Conservation (phyloP, 768 basidiomycete genomes). For the Erythrobasidium yunnanense region DNA sequence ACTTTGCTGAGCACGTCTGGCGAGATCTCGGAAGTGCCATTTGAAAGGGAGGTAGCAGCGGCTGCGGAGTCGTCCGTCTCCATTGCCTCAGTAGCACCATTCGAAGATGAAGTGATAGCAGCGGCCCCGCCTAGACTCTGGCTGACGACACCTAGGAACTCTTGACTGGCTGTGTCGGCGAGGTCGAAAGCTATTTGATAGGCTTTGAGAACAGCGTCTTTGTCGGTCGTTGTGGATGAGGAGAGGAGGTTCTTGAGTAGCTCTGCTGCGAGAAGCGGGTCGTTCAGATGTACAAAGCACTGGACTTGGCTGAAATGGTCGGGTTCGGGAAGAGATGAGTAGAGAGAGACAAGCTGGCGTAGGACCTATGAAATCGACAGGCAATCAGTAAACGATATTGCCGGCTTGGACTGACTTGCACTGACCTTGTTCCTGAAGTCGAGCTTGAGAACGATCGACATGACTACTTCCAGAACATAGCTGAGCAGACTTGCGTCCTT, state of each 20-base stretch:
- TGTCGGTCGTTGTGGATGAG: constrained; percentile 25
- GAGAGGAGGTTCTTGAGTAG: constrained; percentile 59
- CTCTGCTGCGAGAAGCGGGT: constrained; percentile 63
- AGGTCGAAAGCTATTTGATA: constrained; percentile 95
- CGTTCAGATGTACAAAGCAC: constrained; percentile 76
- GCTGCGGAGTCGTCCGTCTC: constrained; percentile 42
- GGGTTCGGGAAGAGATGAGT: constrained; percentile 57
- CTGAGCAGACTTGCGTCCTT: constrained; percentile 67
- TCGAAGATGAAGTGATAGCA: background rate
- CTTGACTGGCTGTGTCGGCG: constrained; percentile 84
- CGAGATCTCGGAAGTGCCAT: constrained; percentile 20
- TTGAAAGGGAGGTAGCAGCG: constrained; percentile 50
- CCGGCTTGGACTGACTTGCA: background rate
- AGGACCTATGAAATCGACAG: constrained; percentile 41
- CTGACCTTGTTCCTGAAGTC: constrained; percentile 42
- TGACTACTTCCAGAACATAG: constrained; percentile 83
- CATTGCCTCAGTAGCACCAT: background rate
- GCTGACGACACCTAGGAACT: constrained; percentile 70
- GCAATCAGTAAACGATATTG: too few relatives aligned
- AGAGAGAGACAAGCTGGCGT: constrained; percentile 58
- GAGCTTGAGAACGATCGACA: constrained; percentile 78
- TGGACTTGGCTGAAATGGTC: constrained; percentile 73
- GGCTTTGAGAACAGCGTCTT: constrained; percentile 57
- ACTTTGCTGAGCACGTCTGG: constrained; percentile 15
- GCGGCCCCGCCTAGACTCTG: background rate